Base-by-base conservation (phyloP, 805 yeast species). In the Wickerhamiella bombiphila region DNA sequence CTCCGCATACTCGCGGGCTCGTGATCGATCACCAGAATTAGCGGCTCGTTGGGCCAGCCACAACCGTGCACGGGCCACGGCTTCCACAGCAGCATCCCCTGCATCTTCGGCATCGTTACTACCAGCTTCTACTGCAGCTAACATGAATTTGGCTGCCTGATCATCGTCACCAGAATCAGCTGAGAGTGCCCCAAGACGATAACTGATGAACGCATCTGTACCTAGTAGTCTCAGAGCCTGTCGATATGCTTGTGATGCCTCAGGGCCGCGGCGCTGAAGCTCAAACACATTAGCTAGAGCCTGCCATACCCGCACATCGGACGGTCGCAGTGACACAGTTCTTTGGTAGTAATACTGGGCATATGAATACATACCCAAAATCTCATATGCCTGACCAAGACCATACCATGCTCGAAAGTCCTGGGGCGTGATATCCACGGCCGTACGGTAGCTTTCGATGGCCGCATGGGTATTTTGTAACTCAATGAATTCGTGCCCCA, bases 331-430 rank as follows among this genome's bases (percentile, higher is more conserved):
- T 9, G 85, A 70, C 37, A 94, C 78, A 0, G 97, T 94, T 35
- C 78, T 68, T 58, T 91, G 95, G 55, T 83, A 91, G 56, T 91
- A 91, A 57, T 83, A 88, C 31, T 86, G 63, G 0, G 97, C 86
- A 53, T 86, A 91, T 42, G 81, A 64, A 54, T 82, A 91, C 95
- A 88, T 88, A 48, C 88, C 96, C 39, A 88, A 62, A 8, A 91
- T 94, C 56, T 91, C 98, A 55, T 91, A 91, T 1, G 97, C 97
- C 58, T 91, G 97, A 0, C 98, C 99, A 37, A 91, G 64, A 2
- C 98, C 98, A 57, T 88, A 91, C 99, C 98, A 91, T 0, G 97
- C 97, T 36, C 94, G 65, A 56, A 80, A 93, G 55, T 91, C 98
- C 52, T 80, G 77, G 32, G 75, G 70, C 52, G 81, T 82, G 2